Conservation (phyloP, 176 grass and related monocot species). For the Ananas comosus region DNA sequence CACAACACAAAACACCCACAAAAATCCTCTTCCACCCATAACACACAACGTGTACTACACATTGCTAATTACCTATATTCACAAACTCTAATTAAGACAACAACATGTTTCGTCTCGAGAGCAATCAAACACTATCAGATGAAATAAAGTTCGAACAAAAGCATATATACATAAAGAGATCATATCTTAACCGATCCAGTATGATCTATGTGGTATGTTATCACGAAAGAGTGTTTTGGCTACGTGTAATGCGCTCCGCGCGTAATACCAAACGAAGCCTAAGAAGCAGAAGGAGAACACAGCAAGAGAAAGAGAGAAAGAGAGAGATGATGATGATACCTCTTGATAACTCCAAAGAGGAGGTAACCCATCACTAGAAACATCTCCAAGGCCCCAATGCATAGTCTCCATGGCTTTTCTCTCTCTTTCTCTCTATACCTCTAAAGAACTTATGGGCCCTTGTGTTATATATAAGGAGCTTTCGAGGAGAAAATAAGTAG, state of each 20-base stretch:
- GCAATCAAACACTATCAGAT: no score
- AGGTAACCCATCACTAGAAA: not conserved
- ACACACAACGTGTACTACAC: no score
- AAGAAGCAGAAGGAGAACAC: not conserved
- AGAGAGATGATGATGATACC: conserved; percentile 1
- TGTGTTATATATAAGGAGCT: not conserved
- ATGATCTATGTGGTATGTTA: no score
- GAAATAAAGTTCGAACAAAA: no score
- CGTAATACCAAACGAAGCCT: not conserved
- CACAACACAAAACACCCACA: no score
- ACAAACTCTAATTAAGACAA: no score
- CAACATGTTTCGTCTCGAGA: no score
- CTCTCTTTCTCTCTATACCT: not conserved
- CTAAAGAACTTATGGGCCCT: not conserved
- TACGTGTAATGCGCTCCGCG: not conserved
- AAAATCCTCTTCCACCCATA: no score
- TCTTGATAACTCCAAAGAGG: conserved; percentile 4
- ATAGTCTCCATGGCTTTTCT: not conserved
- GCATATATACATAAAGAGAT: no score
- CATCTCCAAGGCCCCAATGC: not conserved
- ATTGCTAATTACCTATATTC: no score
- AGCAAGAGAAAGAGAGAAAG: not conserved
- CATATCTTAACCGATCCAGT: no score
- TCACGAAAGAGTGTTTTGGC: no score
- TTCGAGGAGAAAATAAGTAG: not conserved